phyloP scores from a whole-genome alignment of 257 asterid genomes.

The Schizonepeta tenuifolia region DNA sequence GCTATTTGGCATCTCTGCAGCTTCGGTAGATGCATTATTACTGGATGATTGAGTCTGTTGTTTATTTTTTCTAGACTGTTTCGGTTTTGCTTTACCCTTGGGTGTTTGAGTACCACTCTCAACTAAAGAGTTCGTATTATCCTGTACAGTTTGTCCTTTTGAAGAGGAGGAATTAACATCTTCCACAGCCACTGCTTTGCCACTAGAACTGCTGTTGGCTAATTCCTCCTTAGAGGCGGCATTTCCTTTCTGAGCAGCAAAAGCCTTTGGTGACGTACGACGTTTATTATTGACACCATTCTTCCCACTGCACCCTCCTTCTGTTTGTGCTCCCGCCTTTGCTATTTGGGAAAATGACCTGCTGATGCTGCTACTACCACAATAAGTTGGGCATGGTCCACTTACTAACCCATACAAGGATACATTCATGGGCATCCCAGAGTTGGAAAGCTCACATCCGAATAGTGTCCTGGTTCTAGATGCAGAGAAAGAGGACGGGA shows the following conservation, averaged over 20 bases:
- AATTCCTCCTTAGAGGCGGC: slow-evolving; percentile 38
- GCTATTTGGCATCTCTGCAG: slow-evolving; percentile 38
- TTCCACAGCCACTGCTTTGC: slow-evolving; percentile 40
- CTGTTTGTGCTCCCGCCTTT: slow-evolving; percentile 41
- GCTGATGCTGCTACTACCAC: slow-evolving; percentile 39
- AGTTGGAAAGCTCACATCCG: slow-evolving; percentile 45
- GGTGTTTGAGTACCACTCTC: slow-evolving; percentile 34
- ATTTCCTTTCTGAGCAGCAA: slow-evolving; percentile 47
- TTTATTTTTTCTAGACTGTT: slow-evolving; percentile 56
- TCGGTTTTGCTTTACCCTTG: slow-evolving; percentile 44
- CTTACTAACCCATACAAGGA: slow-evolving; percentile 39
- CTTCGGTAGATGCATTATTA: slow-evolving; percentile 41
- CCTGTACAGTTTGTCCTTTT: slow-evolving; percentile 38
- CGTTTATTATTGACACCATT: slow-evolving; percentile 43
- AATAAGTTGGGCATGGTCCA: slow-evolving; percentile 37
- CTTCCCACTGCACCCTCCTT: slow-evolving; percentile 38
- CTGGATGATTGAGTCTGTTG: slow-evolving; percentile 41
- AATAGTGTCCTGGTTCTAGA: slow-evolving; percentile 39
- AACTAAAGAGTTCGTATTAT: slow-evolving; percentile 31
- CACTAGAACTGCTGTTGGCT: slow-evolving; percentile 37
- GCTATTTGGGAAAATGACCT: slow-evolving; percentile 58
- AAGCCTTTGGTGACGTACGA: slow-evolving; percentile 39
- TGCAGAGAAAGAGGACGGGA: slow-evolving; percentile 42
- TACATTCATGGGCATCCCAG: slow-evolving; percentile 38
- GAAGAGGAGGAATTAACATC: slow-evolving; percentile 37